Base-by-base conservation (phyloP, 129 eudicot species). In the Helianthus tuberosus region DNA sequence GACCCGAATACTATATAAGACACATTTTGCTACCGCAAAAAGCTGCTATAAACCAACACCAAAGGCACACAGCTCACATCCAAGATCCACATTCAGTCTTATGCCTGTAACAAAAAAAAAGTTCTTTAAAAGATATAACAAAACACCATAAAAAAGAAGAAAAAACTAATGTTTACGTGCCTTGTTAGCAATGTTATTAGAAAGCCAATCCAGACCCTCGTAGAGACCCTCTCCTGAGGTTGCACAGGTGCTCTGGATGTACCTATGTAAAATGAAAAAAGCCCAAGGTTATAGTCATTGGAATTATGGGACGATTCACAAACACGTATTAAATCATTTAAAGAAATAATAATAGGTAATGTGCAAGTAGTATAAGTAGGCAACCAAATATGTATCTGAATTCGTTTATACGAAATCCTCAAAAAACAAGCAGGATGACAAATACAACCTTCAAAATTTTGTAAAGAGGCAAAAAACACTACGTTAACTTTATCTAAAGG, bases 171-270 rank as follows among this genome's bases (percentile, higher is more conserved):
- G 32, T 3, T 11, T 48, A 69, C 72, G 1, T 44, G 23, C 84
- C 77, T 81, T 81, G 77, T 69, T 76, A 65, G 85, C 82, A 35
- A 76, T 80, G 77, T 81, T 81, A 76, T 70, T 81, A 16, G 84
- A 81, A 44, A 81, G 81, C 84, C 84, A 80, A 50, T 74, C 80
- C 8, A 80, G 71, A 67, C 84, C 80, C 72, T 80, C 84, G 12
- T 80, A 80, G 49, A 80, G 84, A 49, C 84, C 84, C 71, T 80
- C 80, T 60, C 84, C 80, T 4, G 80, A 70, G 39, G 80, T 80
- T 43, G 84, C 84, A 68, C 84, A 80, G 39, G 84, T 80, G 73
- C 84, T 75, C 84, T 80, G 84, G 62, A 80, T 78, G 78, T 78
- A 78, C 82, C 78, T 78, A 54, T 41, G 9, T 43, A 25, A 29